Conservation (phyloP, 106 monocot genomes). For the Posidonia australis region DNA sequence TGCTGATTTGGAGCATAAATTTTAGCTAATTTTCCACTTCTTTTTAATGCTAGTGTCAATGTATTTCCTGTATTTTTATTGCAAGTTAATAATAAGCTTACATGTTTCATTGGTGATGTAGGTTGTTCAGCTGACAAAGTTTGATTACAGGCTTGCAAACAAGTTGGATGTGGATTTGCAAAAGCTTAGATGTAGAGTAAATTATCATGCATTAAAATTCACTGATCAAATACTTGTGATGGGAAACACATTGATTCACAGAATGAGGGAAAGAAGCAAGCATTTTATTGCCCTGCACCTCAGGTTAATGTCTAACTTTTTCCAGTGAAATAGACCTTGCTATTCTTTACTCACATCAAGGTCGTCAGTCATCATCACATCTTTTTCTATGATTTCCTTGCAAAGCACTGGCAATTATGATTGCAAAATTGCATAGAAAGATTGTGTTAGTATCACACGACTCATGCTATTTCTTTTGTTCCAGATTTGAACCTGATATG, state of each 20-base stretch:
- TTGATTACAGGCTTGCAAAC: constrained; percentile 79
- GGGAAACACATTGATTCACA: constrained; percentile 46
- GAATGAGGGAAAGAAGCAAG: constrained; percentile 59
- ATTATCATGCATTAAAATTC: constrained; percentile 75
- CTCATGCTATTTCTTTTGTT: neutral
- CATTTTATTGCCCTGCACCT: constrained; percentile 77
- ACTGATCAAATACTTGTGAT: constrained; percentile 54
- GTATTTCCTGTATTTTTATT: too few relatives aligned
- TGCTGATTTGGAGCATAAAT: too few relatives aligned
- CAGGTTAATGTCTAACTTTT: constrained; percentile 25
- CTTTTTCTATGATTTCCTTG: neutral
- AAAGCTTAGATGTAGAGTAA: constrained; percentile 68
- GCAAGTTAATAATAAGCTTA: neutral
- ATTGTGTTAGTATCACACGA: neutral
- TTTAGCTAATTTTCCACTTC: too few relatives aligned
- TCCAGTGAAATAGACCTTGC: neutral
- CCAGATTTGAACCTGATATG: constrained; percentile 98
- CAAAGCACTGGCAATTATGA: neutral
- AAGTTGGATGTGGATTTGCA: constrained; percentile 64
- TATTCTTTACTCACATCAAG: neutral
- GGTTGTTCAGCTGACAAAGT: constrained; percentile 71
- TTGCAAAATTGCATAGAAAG: neutral
- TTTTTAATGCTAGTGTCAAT: too few relatives aligned
- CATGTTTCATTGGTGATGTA: constrained; percentile 16
- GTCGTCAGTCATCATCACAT: neutral